Base-by-base conservation (phyloP, 345 rosid species). In the Populus alba region DNA sequence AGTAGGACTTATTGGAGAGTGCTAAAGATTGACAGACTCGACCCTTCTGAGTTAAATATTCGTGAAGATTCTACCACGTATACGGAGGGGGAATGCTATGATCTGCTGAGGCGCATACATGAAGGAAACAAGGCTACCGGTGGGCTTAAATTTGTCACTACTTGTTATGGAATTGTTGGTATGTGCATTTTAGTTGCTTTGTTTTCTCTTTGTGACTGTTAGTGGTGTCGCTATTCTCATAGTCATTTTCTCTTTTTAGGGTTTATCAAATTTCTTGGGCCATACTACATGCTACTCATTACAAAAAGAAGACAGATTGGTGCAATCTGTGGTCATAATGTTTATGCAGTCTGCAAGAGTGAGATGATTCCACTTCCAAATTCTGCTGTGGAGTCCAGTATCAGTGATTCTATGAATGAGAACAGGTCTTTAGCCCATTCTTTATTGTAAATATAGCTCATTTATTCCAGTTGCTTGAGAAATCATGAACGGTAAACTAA, bases 121-220 rank as follows among this genome's bases (percentile, higher is more conserved):
- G 98, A 94, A 86, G 99, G 99, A 69, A 97, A 97, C 87, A 88
- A 77, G 75, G 82, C 94, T 6, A 97, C 98, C 0, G 99, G 99
- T 35, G 99, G 99, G 51, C 88, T 97, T 18, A 91, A 89, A 81
- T 90, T 94, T 69, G 92, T 97, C 22, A 88, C 98, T 18, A 83
- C 88, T 75, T 97, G 97, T 82, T 97, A 92, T 81, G 99, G 99
- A 77, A 91, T 97, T 74, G 85, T 94, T 80, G 99, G 99, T 97
- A 80, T 73, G 94, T 87, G 68, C 47, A 35, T 76, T 74, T 76
- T 55, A 29, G 77, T 68, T 22, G 23, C 31, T 22, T 68, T 65
- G 73, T 16, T 38, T 29, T 22, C 23, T 25, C 29, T 66, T 66
- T 45, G 73, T n/a, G 39, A 71, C 39, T 71, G 13, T n/a, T 33